Base-by-base conservation (phyloP, 768 basidiomycete species). In the Boletus eberwhitei region DNA sequence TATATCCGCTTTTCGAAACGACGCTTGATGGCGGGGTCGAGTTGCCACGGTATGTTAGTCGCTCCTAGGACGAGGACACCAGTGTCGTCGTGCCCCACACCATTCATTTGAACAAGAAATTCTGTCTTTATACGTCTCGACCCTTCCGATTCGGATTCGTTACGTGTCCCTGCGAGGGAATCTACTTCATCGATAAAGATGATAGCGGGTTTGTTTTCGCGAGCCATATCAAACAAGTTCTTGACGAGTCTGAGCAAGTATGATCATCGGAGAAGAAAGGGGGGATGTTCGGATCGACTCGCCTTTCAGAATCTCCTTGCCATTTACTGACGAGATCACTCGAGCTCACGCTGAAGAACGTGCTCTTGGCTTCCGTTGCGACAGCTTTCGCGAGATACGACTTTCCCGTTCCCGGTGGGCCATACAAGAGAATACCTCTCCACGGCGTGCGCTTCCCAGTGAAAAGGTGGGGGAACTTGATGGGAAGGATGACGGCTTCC, bases 131-230 rank as follows among this genome's bases (percentile, higher is more conserved):
- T 98, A 35, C 96, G 82, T 60, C 95, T 76, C n/a, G 91, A 91
- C 5, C 96, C 97, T 68, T 98, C 97, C 0, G 91, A 93, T 71
- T 98, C 96, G n/a, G 89, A 89, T 71, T 98, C 97, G 54, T 90
- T 95, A 63, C 97, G 84, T 21, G 93, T 89, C 1, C 97, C 93
- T 6, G 94, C 90, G 48, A 99, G 77, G 11, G 96, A 98, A 72
- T 99, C 97, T 41, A 99, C 91, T 71, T 98, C 97, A 68, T 99
- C 97, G 66, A 99, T 90, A 70, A 99, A 99, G 72, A 99, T 98
- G 73, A 99, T 99, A 1, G 96, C 85, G 0, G 97, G 97, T 69
- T 98, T 98, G 54, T 85, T 84, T 70, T 98, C 96, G 50, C 97
- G 83, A 1, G 97, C 97, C 78, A 99, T 89, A 64, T 91, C 85